Evolutionary conservation across 495 filamentous ascomycete genomes (phyloP), one percentile per base, ranked within the genome.

Genomic region (Copromyces sp.): DNA sequence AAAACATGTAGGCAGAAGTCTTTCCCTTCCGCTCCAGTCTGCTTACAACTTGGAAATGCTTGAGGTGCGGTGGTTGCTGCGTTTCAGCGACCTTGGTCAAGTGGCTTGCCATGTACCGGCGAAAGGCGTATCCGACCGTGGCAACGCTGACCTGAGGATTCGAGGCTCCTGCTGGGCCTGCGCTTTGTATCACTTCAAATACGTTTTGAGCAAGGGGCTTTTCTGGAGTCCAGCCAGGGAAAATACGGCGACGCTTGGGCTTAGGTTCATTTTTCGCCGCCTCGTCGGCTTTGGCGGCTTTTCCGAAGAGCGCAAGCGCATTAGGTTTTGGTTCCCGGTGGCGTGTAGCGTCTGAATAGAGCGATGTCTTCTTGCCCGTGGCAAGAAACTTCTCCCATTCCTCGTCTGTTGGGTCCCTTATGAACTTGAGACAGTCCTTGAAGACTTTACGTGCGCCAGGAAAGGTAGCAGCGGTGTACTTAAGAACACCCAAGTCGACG

Each of bases 371-470:
- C 68, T 81, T 83, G 5, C 82, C 81, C 1, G 78, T 80, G 7
- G 78, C 77, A 11, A 82, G 81, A 69, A 91, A 88, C 71, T 84
- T 83, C 24, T 87, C 83, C 79, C 89, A 83, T 75, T 96, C 93
- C 12, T 87, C 85, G 16, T 86, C 80, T 6, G 86, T 88, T 16
- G 92, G 92, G n/a, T 93, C 91, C 24, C 93, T 87, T 29, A 94
- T 73, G 42, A 93, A 91, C 79, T 91, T 90, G 41, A 96, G 83
- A 73, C 93, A 94, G 74, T 87, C 84, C 68, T 85, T 86, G 78
- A 83, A 86, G 41, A 87, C 77, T 65, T 83, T 84, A 71, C 80
- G 81, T 16, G 78, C 77, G 41, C 79, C 79, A 3, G 81, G 75
- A 39, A 84, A 83, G 20, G 84, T 82, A 1, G 92, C 94, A 70